phyloP scores from a whole-genome alignment of 192 early-diverging fungal species.

The Spinellus fusiger region DNA sequence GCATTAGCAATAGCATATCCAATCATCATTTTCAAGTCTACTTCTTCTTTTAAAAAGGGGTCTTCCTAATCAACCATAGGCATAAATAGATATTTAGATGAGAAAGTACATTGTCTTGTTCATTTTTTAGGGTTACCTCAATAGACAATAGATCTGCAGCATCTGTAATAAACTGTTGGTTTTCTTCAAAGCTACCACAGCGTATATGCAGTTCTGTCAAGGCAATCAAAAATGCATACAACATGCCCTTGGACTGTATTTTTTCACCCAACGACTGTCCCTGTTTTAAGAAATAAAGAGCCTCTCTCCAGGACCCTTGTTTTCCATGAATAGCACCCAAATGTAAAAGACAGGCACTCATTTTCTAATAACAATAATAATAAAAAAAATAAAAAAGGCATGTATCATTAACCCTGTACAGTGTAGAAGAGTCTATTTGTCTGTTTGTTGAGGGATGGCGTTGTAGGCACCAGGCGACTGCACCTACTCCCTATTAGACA shows the following conservation, averaged over 20 bases:
- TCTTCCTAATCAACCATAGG: not conserved
- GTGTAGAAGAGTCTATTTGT: no score
- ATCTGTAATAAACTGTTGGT: slow-evolving; percentile 32
- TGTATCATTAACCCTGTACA: no score
- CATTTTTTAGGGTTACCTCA: no score
- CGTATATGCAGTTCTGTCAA: slow-evolving; percentile 50
- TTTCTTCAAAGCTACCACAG: slow-evolving; percentile 39
- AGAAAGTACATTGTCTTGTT: no score
- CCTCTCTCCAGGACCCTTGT: slow-evolving; percentile 54
- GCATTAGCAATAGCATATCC: not conserved
- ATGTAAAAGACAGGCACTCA: slow-evolving; percentile 43
- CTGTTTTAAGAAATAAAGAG: slow-evolving; percentile 57
- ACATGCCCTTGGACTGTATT: slow-evolving; percentile 30
- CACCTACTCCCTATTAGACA: no score
- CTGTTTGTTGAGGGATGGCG: no score
- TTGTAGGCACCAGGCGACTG: no score
- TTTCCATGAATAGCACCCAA: slow-evolving; percentile 45
- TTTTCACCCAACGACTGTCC: slow-evolving; percentile 47
- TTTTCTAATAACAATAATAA: slow-evolving; percentile 13
- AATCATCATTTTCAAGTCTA: not conserved
- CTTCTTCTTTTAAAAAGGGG: not conserved
- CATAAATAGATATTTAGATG: no score
- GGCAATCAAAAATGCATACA: slow-evolving; percentile 36
- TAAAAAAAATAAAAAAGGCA: slow-evolving; percentile 1
- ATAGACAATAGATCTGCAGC: slow-evolving; percentile 21